Conservation (phyloP, 306 rosid genomes). For the Crataegus laevigata region DNA sequence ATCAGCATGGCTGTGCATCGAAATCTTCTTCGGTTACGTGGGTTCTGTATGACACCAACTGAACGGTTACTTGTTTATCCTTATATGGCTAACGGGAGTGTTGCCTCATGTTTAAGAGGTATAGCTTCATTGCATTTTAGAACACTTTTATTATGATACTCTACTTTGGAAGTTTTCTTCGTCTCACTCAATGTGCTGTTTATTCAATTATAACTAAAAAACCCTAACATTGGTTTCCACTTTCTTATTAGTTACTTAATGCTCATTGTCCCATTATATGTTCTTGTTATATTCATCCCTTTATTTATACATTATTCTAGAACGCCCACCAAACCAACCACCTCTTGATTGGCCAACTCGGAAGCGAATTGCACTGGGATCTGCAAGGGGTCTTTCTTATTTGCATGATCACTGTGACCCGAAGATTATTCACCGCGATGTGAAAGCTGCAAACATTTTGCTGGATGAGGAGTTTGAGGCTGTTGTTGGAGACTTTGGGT, state of each 20-base stretch:
- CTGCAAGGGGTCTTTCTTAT: constrained; percentile 96
- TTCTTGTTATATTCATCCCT: background rate
- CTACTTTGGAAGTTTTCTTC: background rate
- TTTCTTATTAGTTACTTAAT: background rate
- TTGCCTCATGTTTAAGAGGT: constrained; percentile 99
- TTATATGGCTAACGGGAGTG: constrained; percentile 98
- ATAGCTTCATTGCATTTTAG: constrained; percentile 10
- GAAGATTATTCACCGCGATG: constrained; percentile 95
- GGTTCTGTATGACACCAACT: constrained; percentile 98
- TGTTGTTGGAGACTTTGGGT: constrained; percentile 93
- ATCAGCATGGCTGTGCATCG: constrained; percentile 99
- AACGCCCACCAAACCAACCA: constrained; percentile 75
- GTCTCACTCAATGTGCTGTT: background rate
- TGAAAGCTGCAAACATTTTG: constrained; percentile 93
- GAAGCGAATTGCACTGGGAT: constrained; percentile 90
- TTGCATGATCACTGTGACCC: constrained; percentile 98
- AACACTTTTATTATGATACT: background rate
- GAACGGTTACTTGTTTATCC: constrained; percentile 97
- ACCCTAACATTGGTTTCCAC: background rate
- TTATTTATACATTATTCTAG: constrained; percentile 35
- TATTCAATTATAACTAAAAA: background rate
- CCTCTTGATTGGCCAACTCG: constrained; percentile 98
- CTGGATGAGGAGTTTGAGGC: constrained; percentile 99
- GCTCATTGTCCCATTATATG: background rate
- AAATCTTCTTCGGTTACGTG: constrained; percentile 86